Percentiles rank a stretch among this genome's conserved stretches.
These are phyloP conservation scores for Paramecium primaurelia DNA, from an alignment of 73 alveolate genomes.

Conservation along the genomic window DNA sequence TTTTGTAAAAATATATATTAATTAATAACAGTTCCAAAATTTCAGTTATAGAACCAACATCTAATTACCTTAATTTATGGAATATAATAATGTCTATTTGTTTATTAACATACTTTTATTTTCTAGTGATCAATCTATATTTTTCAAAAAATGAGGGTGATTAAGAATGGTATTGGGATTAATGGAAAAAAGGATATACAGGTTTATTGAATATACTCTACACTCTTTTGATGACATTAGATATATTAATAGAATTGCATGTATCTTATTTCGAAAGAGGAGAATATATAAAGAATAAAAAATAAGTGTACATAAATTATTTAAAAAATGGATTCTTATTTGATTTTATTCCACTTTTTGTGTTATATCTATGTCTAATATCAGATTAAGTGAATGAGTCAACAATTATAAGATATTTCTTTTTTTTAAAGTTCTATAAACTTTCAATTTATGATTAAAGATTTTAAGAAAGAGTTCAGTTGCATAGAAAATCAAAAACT, in stretches of 20 bases:
- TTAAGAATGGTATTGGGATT: constrained; percentile 39
- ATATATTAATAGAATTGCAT: constrained; percentile 11
- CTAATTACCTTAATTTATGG: not conserved
- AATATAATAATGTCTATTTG: not conserved
- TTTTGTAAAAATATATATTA: not conserved
- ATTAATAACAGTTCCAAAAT: not conserved
- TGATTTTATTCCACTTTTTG: constrained; percentile 23
- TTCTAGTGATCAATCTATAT: not conserved
- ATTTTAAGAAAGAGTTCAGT: not conserved
- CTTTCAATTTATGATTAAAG: not conserved
- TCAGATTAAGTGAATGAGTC: not conserved
- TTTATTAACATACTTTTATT: not conserved
- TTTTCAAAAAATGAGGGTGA: constrained; percentile 24
- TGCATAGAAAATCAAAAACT: constrained; percentile 38
- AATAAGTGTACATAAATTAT: not conserved
- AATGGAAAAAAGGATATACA: constrained; percentile 15
- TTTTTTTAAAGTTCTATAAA: not conserved
- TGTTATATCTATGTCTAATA: not conserved
- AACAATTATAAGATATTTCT: not conserved
- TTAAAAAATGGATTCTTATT: not conserved
- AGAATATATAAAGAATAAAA: not conserved
- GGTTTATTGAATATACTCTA: not conserved
- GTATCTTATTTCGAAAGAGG: constrained; percentile 27
- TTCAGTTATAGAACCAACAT: constrained; percentile 15
- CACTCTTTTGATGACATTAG: not conserved